Conservation (phyloP, 768 basidiomycete species). For the Leccinum fibrillosum region DNA sequence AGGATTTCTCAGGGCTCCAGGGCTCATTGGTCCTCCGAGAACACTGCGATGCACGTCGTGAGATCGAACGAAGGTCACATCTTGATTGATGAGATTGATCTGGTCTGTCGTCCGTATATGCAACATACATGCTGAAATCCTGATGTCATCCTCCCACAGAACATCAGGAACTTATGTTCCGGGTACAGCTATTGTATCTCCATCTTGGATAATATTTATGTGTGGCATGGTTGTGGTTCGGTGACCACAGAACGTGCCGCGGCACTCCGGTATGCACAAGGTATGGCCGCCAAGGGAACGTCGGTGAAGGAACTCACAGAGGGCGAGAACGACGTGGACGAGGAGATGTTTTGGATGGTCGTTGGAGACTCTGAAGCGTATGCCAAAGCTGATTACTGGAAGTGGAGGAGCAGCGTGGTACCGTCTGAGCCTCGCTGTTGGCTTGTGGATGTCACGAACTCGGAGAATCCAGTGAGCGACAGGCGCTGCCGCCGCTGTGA, state of each 20-base stretch:
- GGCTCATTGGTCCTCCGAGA: conserved; percentile 73
- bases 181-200: conserved; percentile 81
- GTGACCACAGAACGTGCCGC: conserved; percentile 54
- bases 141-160: conserved; percentile 34
- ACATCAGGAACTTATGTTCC: conserved; percentile 69
- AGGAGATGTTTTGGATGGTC: conserved; percentile 87
- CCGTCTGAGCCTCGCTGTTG: conserved; percentile 53
- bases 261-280: conserved; percentile 57
- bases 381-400: conserved; percentile 82
- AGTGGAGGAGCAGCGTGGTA: conserved; percentile 52
- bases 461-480: conserved; percentile 40
- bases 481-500: background rate
- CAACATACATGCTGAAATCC: background rate
- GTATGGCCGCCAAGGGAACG: conserved; percentile 38
- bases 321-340: conserved; percentile 55
- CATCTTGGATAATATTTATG: conserved; percentile 65
- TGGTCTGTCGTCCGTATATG: conserved; percentile 40
- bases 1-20: conserved; percentile 53
- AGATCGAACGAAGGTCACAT: conserved; percentile 48
- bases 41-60: conserved; percentile 79
- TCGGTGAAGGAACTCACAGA: conserved; percentile 58
- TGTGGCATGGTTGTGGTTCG: conserved; percentile 82
- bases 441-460: conserved; percentile 45
- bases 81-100: conserved; percentile 68
- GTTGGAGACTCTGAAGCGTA: conserved; percentile 67